phyloP scores from a whole-genome alignment of 2,329 filamentous ascomycete species.

The Sclerotinia spermophila region DNA sequence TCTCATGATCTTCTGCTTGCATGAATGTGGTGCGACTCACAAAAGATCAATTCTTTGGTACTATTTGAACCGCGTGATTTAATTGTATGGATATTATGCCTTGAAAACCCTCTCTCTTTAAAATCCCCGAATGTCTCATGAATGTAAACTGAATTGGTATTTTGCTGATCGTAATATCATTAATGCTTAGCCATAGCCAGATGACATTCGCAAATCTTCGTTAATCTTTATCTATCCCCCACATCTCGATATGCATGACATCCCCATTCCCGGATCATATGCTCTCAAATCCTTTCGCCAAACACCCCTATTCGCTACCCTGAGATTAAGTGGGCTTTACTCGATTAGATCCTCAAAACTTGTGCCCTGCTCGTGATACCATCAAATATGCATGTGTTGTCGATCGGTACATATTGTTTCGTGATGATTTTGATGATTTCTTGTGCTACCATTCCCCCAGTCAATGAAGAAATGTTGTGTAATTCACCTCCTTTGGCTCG shows the following conservation, averaged over 20 bases:
- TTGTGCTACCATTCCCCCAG: constrained; percentile 92
- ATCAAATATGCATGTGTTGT: constrained; percentile 69
- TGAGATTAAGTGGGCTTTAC: constrained; percentile 21
- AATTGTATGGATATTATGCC: background rate
- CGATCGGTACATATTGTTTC: constrained; percentile 67
- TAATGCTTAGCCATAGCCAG: background rate
- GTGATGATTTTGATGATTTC: constrained; percentile 89
- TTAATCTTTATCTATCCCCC: background rate
- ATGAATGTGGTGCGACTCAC: background rate
- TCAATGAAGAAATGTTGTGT: constrained; percentile 85
- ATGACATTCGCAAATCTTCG: constrained; percentile 8
- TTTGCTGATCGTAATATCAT: background rate
- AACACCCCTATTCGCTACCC: constrained; percentile 1
- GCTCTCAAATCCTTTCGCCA: background rate
- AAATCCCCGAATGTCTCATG: background rate
- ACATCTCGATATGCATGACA: background rate
- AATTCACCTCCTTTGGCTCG: constrained; percentile 80
- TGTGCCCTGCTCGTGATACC: constrained; percentile 48
- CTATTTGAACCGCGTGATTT: background rate
- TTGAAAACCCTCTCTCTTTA: background rate
- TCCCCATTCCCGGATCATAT: background rate
- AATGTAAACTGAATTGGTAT: background rate
- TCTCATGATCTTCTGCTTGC: constrained; percentile 1
- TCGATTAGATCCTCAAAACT: constrained; percentile 28
- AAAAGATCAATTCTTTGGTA: background rate